Evolutionary conservation across 257 asterid genomes (phyloP).

Genomic region (Plectranthus barbatus): DNA sequence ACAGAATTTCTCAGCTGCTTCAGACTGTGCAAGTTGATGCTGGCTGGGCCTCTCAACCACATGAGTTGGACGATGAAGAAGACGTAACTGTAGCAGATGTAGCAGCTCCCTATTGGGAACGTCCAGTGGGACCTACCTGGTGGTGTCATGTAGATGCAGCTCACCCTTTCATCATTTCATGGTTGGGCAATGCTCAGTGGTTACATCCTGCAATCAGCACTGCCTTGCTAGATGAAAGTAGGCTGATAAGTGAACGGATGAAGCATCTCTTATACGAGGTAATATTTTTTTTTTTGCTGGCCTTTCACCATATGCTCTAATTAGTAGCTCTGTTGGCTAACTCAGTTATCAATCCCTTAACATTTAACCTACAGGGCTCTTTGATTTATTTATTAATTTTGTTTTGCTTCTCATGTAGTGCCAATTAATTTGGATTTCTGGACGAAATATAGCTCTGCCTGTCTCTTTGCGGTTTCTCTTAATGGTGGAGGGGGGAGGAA

Average conservation of each 20-base stretch:
- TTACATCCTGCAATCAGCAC: constrained; percentile 41
- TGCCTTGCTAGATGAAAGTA: constrained; percentile 41
- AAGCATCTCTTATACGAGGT: constrained; percentile 47
- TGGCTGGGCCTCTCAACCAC: constrained; percentile 25
- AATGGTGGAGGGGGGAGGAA: too few species aligned
- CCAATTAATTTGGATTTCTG: too few species aligned
- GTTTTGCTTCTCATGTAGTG: too few species aligned
- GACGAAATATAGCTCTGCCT: too few species aligned
- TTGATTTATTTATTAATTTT: too few species aligned
- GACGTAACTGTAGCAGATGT: constrained; percentile 40
- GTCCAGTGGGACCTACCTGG: constrained; percentile 41
- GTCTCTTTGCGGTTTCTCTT: too few species aligned
- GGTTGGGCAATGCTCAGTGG: constrained; percentile 40
- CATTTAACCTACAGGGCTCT: too few species aligned
- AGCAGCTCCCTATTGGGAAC: constrained; percentile 43
- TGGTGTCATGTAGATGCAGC: constrained; percentile 43
- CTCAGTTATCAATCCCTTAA: too few species aligned
- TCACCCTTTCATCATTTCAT: constrained; percentile 22
- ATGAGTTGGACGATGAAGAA: constrained; percentile 29
- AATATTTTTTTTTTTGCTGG: background rate
- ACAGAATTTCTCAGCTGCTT: constrained; percentile 33
- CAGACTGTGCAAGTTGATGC: constrained; percentile 27
- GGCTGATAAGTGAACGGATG: constrained; percentile 43
- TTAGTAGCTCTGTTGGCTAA: too few species aligned
- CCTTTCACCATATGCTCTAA: background rate